Conservation (phyloP, 352 stramenopile species). For the Pythium brachiatum region DNA sequence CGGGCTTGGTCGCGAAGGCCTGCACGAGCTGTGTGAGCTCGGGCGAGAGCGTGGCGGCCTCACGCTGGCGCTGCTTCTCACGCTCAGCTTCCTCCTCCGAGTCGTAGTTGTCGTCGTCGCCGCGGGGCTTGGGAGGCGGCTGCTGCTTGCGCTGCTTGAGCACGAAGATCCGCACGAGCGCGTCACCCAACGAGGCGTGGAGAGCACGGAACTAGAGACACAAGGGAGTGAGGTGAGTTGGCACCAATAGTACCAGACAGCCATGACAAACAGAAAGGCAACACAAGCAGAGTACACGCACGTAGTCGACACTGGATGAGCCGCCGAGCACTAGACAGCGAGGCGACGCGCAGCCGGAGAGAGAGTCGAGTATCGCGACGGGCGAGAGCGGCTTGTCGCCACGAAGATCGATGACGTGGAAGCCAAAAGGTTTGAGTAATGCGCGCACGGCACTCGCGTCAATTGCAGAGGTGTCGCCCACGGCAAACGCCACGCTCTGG, state of each 20-base stretch:
- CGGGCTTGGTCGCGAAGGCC: constrained; percentile 13
- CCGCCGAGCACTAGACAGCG: constrained; percentile 39
- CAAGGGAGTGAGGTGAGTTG: not conserved
- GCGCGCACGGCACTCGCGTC: constrained; percentile 1
- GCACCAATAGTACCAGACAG: not conserved
- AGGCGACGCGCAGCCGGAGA: not conserved
- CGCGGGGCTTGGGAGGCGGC: constrained; percentile 16
- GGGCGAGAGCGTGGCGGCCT: constrained; percentile 27
- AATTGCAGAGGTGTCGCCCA: constrained; percentile 9
- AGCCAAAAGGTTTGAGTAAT: not conserved
- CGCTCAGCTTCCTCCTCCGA: constrained; percentile 49
- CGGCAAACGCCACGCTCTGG: constrained; percentile 6
- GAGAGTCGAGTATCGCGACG: not conserved
- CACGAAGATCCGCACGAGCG: constrained; percentile 37
- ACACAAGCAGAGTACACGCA: constrained; percentile 7
- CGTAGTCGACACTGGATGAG: constrained; percentile 26
- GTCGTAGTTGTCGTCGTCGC: constrained; percentile 34
- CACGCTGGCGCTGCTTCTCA: constrained; percentile 23
- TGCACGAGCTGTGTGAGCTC: constrained; percentile 35
- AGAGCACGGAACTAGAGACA: constrained; percentile 32
- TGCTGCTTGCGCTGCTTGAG: constrained; percentile 34
- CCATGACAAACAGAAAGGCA: not conserved
- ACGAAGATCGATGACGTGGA: constrained; percentile 15
- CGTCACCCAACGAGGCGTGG: constrained; percentile 28
- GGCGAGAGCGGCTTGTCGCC: not conserved